These are phyloP conservation scores for Paramecium tetraurelia DNA, from an alignment of 73 alveolate genomes.

Conservation along the genomic window DNA sequence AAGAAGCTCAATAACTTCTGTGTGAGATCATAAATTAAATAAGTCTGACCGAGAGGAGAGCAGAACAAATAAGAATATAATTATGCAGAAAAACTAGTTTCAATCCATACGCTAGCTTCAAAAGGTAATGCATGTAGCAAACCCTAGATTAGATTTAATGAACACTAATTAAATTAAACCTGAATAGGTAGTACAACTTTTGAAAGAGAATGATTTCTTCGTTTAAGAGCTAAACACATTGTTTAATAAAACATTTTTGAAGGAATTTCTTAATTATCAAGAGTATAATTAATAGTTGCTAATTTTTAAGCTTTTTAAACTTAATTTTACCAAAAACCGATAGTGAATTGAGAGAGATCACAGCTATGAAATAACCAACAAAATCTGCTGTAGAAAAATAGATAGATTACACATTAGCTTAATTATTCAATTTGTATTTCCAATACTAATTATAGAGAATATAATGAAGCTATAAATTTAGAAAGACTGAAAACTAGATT, in stretches of 20 bases:
- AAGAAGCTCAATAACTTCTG: not conserved
- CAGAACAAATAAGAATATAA: not conserved
- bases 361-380: conserved; percentile 30
- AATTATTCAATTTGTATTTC: not conserved
- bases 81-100: conserved; percentile 36
- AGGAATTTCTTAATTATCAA: not conserved
- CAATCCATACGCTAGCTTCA: not conserved
- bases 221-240: not conserved
- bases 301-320: not conserved
- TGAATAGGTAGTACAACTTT: not conserved
- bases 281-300: not conserved
- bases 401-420: not conserved
- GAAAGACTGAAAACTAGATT: conserved; percentile 28
- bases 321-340: conserved; percentile 13
- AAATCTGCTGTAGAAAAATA: not conserved
- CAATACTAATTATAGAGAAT: not conserved
- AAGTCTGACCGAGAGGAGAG: not conserved
- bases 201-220: not conserved
- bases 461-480: not conserved
- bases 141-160: not conserved
- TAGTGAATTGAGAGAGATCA: conserved; percentile 14
- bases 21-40: conserved; percentile 26
- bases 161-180: not conserved
- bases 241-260: not conserved
- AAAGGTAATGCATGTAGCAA: not conserved